Evolutionary conservation across 2,329 filamentous ascomycete species (phyloP).

Genomic region (Plectosphaerella cucumerina): DNA sequence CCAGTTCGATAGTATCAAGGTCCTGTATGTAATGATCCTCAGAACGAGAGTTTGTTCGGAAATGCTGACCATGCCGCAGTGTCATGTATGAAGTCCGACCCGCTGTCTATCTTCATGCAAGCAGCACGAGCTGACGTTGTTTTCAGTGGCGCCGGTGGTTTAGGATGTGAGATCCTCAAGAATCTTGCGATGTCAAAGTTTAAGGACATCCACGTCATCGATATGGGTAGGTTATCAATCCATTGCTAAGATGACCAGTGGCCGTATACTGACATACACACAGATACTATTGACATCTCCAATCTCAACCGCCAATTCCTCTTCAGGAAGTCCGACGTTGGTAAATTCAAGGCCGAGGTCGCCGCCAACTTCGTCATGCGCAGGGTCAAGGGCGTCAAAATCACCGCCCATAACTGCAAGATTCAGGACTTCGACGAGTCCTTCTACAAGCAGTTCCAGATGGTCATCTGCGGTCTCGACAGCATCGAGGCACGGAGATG

Average conservation of each 20-base stretch:
- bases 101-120: neutral
- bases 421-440: conserved; percentile 96
- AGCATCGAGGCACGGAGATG: conserved; percentile 96
- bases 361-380: conserved; percentile 88
- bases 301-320: conserved; percentile 98
- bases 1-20: conserved; percentile 65
- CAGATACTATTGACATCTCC: conserved; percentile 96
- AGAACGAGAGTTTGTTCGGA: neutral
- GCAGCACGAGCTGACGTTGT: conserved; percentile 4
- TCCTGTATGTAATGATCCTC: conserved; percentile 55
- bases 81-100: conserved; percentile 40
- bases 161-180: conserved; percentile 96
- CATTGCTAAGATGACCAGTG: neutral
- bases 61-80: conserved; percentile 27
- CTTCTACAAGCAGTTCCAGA: conserved; percentile 96
- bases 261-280: neutral
- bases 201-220: conserved; percentile 96
- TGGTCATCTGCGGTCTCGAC: conserved; percentile 91
- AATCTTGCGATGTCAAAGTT: conserved; percentile 93
- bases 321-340: conserved; percentile 87
- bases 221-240: conserved; percentile 69
- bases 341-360: conserved; percentile 88
- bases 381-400: conserved; percentile 83
- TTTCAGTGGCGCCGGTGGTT: conserved; percentile 78
- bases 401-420: conserved; percentile 88